Base-by-base conservation (phyloP, 805 yeast species). In the Blastobotrys robertii region DNA sequence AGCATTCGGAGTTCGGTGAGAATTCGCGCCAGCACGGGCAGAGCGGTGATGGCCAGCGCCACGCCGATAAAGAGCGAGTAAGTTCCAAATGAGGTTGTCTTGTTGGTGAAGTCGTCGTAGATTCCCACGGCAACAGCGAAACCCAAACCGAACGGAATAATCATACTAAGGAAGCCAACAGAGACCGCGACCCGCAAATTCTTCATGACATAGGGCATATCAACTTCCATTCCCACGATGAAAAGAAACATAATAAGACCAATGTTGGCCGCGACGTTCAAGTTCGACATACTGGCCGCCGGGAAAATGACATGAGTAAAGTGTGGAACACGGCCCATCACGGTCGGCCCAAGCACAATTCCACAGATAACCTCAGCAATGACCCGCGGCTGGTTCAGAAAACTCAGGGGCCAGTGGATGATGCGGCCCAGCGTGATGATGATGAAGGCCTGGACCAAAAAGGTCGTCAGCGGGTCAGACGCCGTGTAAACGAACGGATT, bases 311-410 rank as follows among this genome's bases (percentile, higher is more conserved):
- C 75, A 0, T 55, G 55, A 3, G 86, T 76, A 62, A 81, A 84
- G 44, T 74, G 66, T 0, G 87, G 86, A 30, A 82, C 74, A 36
- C 69, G 75, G 3, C 92, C 92, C 63, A 84, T 59, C 1, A 74
- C 92, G 0, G 86, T 68, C 1, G 90, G 90, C 7, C 53, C 90
- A 39, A 84, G 60, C 1, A 84, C 54, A 39, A 84, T 78, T 25
- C 94, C 94, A 0, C 86, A 69, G 8, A 84, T 67, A 39, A 84
- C 92, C 54, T 84, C 94, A 5, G 88, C 84, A 46, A 84, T 83
- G 35, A 84, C 94, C 45, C 78, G 68, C 0, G 94, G 94, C 57
- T 84, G 92, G 50, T 76, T 77, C 35, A 84, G 57, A 48, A 61
- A 71, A 8, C 76, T 67, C 11, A 84, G 61, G 0, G 87, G 85